Conservation (phyloP, 169 alveolate genomes). For the Plasmodium chabaudi region DNA sequence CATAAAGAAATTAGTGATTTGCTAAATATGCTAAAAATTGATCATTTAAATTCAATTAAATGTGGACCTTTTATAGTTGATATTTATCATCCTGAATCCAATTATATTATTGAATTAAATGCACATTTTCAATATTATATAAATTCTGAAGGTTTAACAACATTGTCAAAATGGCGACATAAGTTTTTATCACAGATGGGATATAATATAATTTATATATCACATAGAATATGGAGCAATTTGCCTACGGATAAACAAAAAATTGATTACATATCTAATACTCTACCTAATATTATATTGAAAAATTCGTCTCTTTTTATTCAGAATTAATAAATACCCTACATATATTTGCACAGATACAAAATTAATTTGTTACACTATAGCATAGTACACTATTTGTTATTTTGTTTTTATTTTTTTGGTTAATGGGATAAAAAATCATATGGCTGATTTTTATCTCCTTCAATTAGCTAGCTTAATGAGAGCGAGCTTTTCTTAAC, state of each 20-base stretch:
- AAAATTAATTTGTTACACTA: too few relatives aligned
- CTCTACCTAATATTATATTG: conserved; percentile 47
- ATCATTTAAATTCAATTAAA: conserved; percentile 48
- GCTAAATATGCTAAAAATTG: conserved; percentile 29
- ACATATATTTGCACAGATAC: too few relatives aligned
- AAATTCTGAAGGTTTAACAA: conserved; percentile 48
- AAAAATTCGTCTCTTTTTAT: conserved; percentile 1
- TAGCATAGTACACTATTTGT: too few relatives aligned
- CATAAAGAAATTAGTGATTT: conserved; percentile 68
- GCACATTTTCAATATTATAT: conserved; percentile 67
- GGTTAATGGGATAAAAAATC: too few relatives aligned
- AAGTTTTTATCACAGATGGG: conserved; percentile 85
- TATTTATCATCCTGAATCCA: conserved; percentile 56
- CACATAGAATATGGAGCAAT: conserved; percentile 82
- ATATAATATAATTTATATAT: conserved; percentile 80
- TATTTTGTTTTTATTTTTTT: too few relatives aligned
- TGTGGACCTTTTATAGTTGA: conserved; percentile 75
- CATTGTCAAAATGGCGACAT: conserved; percentile 81
- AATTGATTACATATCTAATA: conserved; percentile 59
- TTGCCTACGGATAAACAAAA: conserved; percentile 80
- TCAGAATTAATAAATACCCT: too few relatives aligned
- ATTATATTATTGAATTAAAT: conserved; percentile 64
- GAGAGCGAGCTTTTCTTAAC: too few relatives aligned
- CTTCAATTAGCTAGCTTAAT: too few relatives aligned
- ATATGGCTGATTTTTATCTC: too few relatives aligned